Percentiles rank a stretch among this genome's conserved stretches.
phyloP scores from a whole-genome alignment of 2,329 filamentous ascomycete species.

The Fusarium nygamai region DNA sequence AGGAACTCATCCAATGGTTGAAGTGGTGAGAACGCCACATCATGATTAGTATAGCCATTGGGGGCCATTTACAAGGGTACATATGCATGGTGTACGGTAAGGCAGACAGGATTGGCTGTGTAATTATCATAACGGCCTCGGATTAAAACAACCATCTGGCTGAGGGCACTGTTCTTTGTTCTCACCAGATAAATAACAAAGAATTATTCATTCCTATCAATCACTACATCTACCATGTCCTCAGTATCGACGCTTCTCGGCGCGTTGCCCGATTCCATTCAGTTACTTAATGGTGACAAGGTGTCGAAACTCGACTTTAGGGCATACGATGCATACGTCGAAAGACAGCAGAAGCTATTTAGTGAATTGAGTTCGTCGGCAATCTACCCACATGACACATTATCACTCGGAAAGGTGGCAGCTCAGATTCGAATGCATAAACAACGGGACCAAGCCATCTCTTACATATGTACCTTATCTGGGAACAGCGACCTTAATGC shows the following conservation, averaged over 20 bases:
- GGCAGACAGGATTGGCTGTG: neutral
- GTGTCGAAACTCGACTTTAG: neutral
- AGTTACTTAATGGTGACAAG: rapidly evolving
- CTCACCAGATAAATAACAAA: neutral
- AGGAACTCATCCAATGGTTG: neutral
- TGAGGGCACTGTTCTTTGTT: neutral
- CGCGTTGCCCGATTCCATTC: rapidly evolving
- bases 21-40: rapidly evolving
- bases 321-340: neutral
- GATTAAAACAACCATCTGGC: rapidly evolving
- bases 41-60: neutral
- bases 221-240: rapidly evolving
- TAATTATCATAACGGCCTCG: neutral
- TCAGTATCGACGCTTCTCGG: neutral
- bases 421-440: rapidly evolving
- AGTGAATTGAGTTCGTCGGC: neutral
- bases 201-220: rapidly evolving
- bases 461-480: rapidly evolving
- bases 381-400: rapidly evolving
- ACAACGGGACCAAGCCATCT: rapidly evolving
- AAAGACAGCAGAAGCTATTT: rapidly evolving
- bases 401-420: rapidly evolving
- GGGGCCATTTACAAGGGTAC: neutral
- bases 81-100: no score
- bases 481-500: rapidly evolving